These are phyloP conservation scores for Silene noctiflora DNA, from an alignment of 179 eudicot genomes.

Conservation along the genomic window DNA sequence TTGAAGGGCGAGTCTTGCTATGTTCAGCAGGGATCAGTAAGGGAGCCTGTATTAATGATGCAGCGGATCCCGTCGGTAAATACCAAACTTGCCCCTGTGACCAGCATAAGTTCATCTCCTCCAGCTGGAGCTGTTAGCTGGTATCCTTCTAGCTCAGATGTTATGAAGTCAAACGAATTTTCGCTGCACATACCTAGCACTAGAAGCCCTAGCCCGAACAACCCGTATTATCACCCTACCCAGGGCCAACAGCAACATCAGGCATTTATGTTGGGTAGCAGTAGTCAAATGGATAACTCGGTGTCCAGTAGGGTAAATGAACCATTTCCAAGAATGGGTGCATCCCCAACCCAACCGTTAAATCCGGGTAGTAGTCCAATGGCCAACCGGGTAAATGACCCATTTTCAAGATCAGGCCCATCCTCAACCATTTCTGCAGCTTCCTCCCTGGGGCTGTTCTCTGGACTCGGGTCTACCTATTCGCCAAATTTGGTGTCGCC, in stretches of 20 bases:
- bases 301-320: constrained; percentile 31
- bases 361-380: constrained; percentile 33
- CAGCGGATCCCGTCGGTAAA: constrained; percentile 69
- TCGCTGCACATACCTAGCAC: constrained; percentile 40
- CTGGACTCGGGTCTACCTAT: constrained; percentile 52
- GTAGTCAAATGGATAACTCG: constrained; percentile 32
- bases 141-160: constrained; percentile 48
- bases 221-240: constrained; percentile 41
- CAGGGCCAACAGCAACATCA: constrained; percentile 44
- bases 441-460: constrained; percentile 70
- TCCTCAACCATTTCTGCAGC: constrained; percentile 49
- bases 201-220: constrained; percentile 44
- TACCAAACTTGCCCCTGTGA: constrained; percentile 41
- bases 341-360: constrained; percentile 43
- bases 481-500: constrained; percentile 56
- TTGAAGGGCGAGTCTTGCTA: constrained; percentile 48
- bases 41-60: constrained; percentile 79
- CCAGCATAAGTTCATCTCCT: constrained; percentile 58
- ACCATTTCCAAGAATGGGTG: constrained; percentile 36
- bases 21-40: constrained; percentile 52
- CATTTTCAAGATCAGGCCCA: constrained; percentile 45
- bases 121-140: constrained; percentile 41
- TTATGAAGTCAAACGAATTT: constrained; percentile 44
- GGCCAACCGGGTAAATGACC: constrained; percentile 30
- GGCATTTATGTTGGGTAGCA: constrained; percentile 34